Evolutionary conservation across 306 rosid genomes (phyloP), one percentile per base, ranked within the genome.

Genomic region (Betula pendula): DNA sequence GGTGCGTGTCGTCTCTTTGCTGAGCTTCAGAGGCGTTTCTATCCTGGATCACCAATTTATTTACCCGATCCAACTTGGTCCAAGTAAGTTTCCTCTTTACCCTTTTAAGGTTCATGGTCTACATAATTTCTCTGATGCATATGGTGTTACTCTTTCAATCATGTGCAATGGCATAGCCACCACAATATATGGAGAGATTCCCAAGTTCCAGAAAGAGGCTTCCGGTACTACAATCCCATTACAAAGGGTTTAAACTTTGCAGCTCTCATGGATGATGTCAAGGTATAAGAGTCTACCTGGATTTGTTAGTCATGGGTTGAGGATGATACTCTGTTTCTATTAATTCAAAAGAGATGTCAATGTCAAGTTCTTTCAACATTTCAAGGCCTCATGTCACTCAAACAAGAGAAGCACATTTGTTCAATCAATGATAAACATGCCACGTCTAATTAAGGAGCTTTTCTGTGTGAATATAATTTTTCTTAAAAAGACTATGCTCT

Each of bases 1-100:
- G 82, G 87, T 27, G 82, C 87, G 0, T 84, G 87, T 60, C 87
- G 84, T 22, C 74, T 84, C 27, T 76, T 84, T 62, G 82, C 87
- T 68, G 87, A 84, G 52, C 77, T 84, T 50, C 87, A 84, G 53
- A 72, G 70, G 76, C 84, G 75, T 40, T 80, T 68, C 45, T 75
- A 76, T 69, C 87, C 77, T 9, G 70, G 77, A 78, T 60, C 75
- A 50, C 82, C 70, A 29, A 73, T 84, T 60, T 84, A 76, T 58
- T 79, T 84, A 43, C 81, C 87, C 1, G 31, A 68, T 19, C 84
- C 84, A 50, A 84, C 87, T 48, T 84, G 87, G 87, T 77, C 81
- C 68, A 84, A 84, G 87, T 84, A 68, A 43, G 81, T 71, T 44
- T 80, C n/a, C 52, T 71, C 53, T 62, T 10, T 8, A 63, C 16